Base-by-base conservation (phyloP, 805 yeast genomes). In the Kodamaea restingae region DNA sequence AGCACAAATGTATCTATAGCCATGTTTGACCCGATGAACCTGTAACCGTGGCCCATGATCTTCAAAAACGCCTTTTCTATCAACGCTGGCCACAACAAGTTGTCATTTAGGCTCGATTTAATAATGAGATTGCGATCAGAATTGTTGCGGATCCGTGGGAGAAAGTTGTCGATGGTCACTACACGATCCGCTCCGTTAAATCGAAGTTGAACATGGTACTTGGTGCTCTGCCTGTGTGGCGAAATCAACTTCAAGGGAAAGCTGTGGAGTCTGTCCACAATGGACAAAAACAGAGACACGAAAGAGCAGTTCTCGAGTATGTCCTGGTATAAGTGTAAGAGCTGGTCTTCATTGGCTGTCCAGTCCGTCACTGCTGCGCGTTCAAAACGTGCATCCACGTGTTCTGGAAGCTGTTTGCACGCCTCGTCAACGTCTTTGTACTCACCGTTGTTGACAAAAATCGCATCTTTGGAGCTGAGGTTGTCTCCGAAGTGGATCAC, bases 31-130 rank as follows among this genome's bases (percentile, higher is more conserved):
- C 96, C 96, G 1, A 55, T 51, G 34, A 79, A 75, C n/a, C 65
- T 64, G 49, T 82, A 82, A 3, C 87, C 83, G 2, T 65, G 61
- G 1, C 78, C 76, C 59, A 70, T 58, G 0, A 82, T 55, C 48
- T 76, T 76, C 42, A 88, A 61, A 51, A 77, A 84, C 0, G 95
- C 93, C 49, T 84, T 80, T 56, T 88, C 96, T 1, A 85, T 46
- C n/a, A 86, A 48, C 0, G 86, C 83, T 0, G 90, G 90, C 84
- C 88, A 81, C 4, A 56, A 48, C 2, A 76, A 46, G 1, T 45
- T 24, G 3, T 48, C 54, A 41, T 66, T 58, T 2, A 62, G 39
- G 3, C 47, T 41, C 3, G 78, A 73, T 15, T 58, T 54, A 8
- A 73, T 67, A 18, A 61, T 59, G 21, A 70, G 45, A 35, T 48